phyloP scores from a whole-genome alignment of 352 stramenopile species.

The Thalassiosira allenii region DNA sequence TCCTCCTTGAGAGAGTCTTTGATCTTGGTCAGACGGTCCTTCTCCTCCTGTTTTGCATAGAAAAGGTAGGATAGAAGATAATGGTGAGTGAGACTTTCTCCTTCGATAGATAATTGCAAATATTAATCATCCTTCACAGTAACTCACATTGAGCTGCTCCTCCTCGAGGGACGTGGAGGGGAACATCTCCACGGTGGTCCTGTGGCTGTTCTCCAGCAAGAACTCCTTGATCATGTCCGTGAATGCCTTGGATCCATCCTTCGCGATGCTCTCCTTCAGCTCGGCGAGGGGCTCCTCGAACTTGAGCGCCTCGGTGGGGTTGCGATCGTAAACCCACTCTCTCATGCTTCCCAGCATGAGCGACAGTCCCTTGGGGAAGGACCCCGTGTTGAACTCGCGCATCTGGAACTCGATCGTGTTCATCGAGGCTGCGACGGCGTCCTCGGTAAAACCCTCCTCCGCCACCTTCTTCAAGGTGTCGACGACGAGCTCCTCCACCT shows the following conservation, averaged over 20 bases:
- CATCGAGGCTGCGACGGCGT: conserved; percentile 86
- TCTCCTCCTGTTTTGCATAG: conserved; percentile 62
- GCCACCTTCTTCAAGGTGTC: conserved; percentile 82
- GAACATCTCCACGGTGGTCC: conserved; percentile 86
- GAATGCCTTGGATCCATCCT: conserved; percentile 82
- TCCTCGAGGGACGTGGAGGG: conserved; percentile 86
- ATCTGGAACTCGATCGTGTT: conserved; percentile 89
- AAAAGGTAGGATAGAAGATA: not conserved
- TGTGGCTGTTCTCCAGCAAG: conserved; percentile 87
- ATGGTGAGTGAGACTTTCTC: too few species aligned
- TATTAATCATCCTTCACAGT: too few species aligned
- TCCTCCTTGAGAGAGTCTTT: conserved; percentile 83
- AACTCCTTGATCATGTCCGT: conserved; percentile 85
- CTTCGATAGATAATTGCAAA: too few species aligned
- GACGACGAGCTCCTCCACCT: conserved; percentile 86
- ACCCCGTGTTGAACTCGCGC: conserved; percentile 90
- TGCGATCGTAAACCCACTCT: conserved; percentile 88
- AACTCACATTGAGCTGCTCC: conserved; percentile 62
- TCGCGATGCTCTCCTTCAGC: conserved; percentile 85
- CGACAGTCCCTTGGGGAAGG: conserved; percentile 87
- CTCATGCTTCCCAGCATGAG: conserved; percentile 88
- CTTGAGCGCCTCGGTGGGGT: conserved; percentile 82
- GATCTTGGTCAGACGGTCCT: conserved; percentile 80
- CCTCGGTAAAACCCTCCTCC: conserved; percentile 85
- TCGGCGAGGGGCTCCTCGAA: conserved; percentile 87